Conservation (phyloP, 805 yeast species). For the Blastobotrys chiropterorum region DNA sequence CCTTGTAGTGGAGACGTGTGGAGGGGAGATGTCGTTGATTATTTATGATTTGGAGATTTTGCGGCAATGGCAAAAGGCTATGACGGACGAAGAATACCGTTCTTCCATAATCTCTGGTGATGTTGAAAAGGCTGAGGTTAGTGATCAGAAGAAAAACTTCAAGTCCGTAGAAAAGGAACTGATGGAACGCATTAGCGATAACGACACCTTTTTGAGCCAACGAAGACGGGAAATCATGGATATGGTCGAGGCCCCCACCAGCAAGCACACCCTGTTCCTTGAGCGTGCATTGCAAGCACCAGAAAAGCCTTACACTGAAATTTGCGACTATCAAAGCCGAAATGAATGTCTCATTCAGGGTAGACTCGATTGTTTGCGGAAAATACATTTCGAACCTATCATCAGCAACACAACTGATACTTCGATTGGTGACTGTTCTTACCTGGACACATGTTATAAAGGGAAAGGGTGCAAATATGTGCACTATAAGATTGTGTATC, state of each 20-base stretch:
- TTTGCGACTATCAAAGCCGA: slow-evolving; percentile 15
- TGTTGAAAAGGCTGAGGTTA: too few relatives aligned
- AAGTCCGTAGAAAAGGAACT: not conserved
- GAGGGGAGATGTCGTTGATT: not conserved
- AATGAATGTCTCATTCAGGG: slow-evolving; percentile 17
- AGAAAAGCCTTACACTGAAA: slow-evolving; percentile 16
- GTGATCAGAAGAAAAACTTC: not conserved
- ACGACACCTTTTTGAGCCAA: slow-evolving; percentile 1
- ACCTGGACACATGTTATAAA: slow-evolving; percentile 89
- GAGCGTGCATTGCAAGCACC: slow-evolving; percentile 9
- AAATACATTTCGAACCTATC: slow-evolving; percentile 33
- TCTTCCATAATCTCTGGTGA: too few relatives aligned
- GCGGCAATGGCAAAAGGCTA: not conserved
- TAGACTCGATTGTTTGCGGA: slow-evolving; percentile 15
- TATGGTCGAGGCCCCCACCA: not conserved
- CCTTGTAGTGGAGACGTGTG: not conserved
- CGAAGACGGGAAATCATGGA: not conserved
- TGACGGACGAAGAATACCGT: not conserved
- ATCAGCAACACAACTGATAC: slow-evolving; percentile 52
- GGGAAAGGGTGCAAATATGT: slow-evolving; percentile 71
- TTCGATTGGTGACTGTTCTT: slow-evolving; percentile 82
- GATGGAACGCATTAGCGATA: slow-evolving; percentile 2
- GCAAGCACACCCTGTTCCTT: slow-evolving; percentile 5
- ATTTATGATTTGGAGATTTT: not conserved
- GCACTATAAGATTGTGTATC: slow-evolving; percentile 48